phyloP scores from a whole-genome alignment of 139 green algal species.

The Bryopsis sp. region DNA sequence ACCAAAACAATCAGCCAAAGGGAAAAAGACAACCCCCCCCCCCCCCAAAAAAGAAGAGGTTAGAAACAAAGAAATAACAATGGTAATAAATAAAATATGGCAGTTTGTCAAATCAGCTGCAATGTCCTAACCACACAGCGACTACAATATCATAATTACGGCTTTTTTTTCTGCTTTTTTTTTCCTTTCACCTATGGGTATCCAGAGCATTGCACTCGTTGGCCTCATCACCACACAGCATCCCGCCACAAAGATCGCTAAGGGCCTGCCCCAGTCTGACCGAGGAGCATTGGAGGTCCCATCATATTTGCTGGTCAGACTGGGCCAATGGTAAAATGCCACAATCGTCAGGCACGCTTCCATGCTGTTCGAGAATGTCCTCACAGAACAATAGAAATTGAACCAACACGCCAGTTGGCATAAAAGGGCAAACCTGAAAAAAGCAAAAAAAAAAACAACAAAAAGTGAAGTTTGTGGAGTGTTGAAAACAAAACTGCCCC shows the following conservation, averaged over 20 bases:
- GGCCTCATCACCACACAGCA: constrained; percentile 31
- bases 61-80: constrained; percentile 3
- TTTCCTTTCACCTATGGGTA: neutral
- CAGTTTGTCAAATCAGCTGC: neutral
- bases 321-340: constrained; percentile 35
- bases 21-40: neutral
- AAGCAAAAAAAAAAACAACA: no score
- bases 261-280: neutral
- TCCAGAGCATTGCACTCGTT: constrained; percentile 34
- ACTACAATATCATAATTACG: neutral
- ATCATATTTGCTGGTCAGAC: constrained; percentile 10
- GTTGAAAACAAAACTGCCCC: neutral
- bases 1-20: neutral
- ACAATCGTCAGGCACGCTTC: constrained; percentile 32
- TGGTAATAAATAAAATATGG: neutral
- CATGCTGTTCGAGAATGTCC: constrained; percentile 56
- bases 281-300: neutral
- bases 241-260: constrained; percentile 17
- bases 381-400: constrained; percentile 48
- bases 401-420: constrained; percentile 62
- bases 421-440: constrained; percentile 37
- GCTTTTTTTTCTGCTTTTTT: no score
- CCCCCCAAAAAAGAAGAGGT: neutral
- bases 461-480: constrained; percentile 4
- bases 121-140: neutral